Evolutionary conservation across 1,284 basidiomycete species (phyloP).

Genomic region (Ceratobasidium theobromae): DNA sequence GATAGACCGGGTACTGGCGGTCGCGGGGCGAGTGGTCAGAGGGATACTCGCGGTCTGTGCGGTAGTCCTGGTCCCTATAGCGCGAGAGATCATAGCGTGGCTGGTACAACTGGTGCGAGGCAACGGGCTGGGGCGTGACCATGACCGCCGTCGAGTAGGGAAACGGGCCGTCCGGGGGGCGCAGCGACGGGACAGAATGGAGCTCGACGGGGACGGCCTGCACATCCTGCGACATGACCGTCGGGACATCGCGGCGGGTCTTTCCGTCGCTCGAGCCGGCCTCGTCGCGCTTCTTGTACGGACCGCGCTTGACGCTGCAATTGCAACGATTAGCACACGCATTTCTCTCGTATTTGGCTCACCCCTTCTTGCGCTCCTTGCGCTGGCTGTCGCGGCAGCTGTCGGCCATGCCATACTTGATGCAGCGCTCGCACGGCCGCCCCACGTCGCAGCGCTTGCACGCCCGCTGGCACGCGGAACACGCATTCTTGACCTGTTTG

Average conservation of each 20-base stretch:
- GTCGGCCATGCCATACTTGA: conserved; percentile 79
- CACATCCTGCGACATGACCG: too few relatives aligned
- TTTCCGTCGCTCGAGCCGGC: too few relatives aligned
- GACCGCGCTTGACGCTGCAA: conserved; percentile 68
- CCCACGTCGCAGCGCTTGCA: conserved; percentile 91
- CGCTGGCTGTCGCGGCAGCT: conserved; percentile 79
- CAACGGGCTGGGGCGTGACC: conserved; percentile 11
- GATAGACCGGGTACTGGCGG: conserved; percentile 27
- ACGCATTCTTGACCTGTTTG: conserved; percentile 87
- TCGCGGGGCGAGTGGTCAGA: conserved; percentile 15
- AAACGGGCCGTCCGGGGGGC: conserved; percentile 11
- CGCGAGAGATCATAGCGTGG: conserved; percentile 1
- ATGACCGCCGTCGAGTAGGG: conserved; percentile 18
- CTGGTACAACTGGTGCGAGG: conserved; percentile 21
- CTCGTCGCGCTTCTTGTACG: conserved; percentile 89
- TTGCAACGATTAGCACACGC: neutral
- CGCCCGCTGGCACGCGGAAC: conserved; percentile 84
- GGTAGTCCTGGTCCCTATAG: neutral
- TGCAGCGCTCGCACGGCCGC: conserved; percentile 80
- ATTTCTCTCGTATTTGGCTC: neutral
- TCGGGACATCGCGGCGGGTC: too few relatives aligned
- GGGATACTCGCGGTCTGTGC: conserved; percentile 8
- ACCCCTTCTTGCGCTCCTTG: conserved; percentile 80
- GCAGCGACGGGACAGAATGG: conserved; percentile 6
- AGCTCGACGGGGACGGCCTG: conserved; percentile 12